Base-by-base conservation (phyloP, 805 yeast genomes). In the Myxozyma sirexii region DNA sequence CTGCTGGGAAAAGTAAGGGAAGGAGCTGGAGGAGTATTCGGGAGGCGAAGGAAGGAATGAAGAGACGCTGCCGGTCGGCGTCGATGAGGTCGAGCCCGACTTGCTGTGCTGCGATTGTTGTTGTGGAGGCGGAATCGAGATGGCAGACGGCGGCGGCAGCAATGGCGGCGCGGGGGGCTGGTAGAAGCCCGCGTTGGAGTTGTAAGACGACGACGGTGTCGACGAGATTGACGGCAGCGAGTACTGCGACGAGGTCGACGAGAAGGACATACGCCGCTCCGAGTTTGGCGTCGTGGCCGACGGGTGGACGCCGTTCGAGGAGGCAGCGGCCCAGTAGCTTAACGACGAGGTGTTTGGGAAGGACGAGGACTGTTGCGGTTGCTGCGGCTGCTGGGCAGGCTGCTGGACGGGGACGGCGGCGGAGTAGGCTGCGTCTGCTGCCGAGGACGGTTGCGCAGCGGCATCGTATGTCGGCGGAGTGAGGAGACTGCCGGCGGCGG, bases 181-280 rank as follows among this genome's bases (percentile, higher is more conserved):
- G 54, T 33, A 55, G 47, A 37, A 46, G 21, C 54, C 59, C 12
- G 39, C 41, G 31, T 7, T 43, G 23, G 54, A 48, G 23, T 26
- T 39, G 46, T 47, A 47, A 17, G 57, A 31, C 19, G 60, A 47
- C 8, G 60, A 53, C 13, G 64, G 51, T 8, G 64, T 45, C 12
- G 64, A 50, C 23, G 64, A 44, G 24, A 61, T 24, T 24, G 63
- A 61, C 24, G 65, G 63, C 21, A 61, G 57, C 21, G 63, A 54
- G 54, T 61, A 59, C 46, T 57, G 64, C 15, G 64, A 50, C 53
- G 64, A 57, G 19, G 53, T 33, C 51, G 45, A 45, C 10, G 56
- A 52, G 42, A 29, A 52, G 33, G 56, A 52, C 46, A 41, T 33
- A 12, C 48, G 13, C 17, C 42, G 47, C 31, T 39, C 44, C 3